Conservation (phyloP, 2,329 filamentous ascomycete genomes). For the Pyrenophora tritici-repentis region DNA sequence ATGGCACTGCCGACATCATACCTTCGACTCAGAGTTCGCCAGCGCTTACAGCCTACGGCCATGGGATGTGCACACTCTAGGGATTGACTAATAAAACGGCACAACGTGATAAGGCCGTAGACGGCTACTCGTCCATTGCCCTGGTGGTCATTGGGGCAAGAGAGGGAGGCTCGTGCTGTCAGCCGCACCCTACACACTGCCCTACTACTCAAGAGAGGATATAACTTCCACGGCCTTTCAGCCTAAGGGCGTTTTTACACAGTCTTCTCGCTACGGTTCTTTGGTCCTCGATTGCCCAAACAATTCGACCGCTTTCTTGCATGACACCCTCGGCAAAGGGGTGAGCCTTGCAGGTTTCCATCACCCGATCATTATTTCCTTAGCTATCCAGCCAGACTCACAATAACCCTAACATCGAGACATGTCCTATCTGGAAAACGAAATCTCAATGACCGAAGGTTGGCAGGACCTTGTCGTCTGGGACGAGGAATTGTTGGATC, state of each 20-base stretch:
- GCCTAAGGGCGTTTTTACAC: slow-evolving; percentile 9
- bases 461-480: slow-evolving; percentile 40
- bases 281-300: slow-evolving; percentile 7
- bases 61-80: slow-evolving; percentile 11
- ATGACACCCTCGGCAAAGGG: slow-evolving; percentile 18
- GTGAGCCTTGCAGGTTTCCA: slow-evolving; percentile 7
- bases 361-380: background rate
- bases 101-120: slow-evolving; percentile 25
- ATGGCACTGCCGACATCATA: slow-evolving; percentile 21
- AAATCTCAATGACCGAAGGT: slow-evolving; percentile 23
- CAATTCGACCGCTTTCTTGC: slow-evolving; percentile 3
- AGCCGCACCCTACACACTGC: slow-evolving; percentile 18
- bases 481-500: slow-evolving; percentile 38
- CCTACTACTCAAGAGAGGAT: slow-evolving; percentile 11
- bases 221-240: slow-evolving; percentile 22
- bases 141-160: slow-evolving; percentile 15
- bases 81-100: slow-evolving; percentile 23
- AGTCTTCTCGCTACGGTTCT: slow-evolving; percentile 3
- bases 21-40: slow-evolving; percentile 12
- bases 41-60: slow-evolving; percentile 17
- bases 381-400: background rate
- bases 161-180: slow-evolving; percentile 15
- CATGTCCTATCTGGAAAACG: slow-evolving; percentile 27
- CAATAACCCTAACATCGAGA: background rate
- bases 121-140: slow-evolving; percentile 25